Evolutionary conservation across 768 basidiomycete genomes (phyloP).

Genomic region (Podaxis mareebaensis): DNA sequence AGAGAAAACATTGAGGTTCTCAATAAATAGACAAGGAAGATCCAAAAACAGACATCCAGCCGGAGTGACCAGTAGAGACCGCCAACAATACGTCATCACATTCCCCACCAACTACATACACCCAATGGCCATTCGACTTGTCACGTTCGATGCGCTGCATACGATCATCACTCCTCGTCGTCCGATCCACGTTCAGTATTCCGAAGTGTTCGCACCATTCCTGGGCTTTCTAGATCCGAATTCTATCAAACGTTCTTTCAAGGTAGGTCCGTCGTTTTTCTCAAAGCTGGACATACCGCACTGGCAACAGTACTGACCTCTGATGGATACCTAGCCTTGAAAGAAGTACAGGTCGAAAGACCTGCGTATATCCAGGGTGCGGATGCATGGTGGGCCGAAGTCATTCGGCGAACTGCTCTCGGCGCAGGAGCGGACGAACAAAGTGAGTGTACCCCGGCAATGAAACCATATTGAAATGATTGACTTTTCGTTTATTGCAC

Average conservation of each 20-base stretch:
- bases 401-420: slow-evolving; percentile 71
- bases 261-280: slow-evolving; percentile 43
- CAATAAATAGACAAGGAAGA: too few species aligned
- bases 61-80: too few species aligned
- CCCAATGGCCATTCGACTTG: slow-evolving; percentile 48
- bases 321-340: slow-evolving; percentile 33
- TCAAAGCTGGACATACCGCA: background rate
- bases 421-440: slow-evolving; percentile 68
- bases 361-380: slow-evolving; percentile 61
- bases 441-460: slow-evolving; percentile 36
- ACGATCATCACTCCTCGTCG: slow-evolving; percentile 71
- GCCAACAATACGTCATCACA: background rate
- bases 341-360: slow-evolving; percentile 51
- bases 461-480: background rate
- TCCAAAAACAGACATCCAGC: too few species aligned
- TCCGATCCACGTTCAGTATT: slow-evolving; percentile 68
- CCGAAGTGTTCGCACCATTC: slow-evolving; percentile 65
- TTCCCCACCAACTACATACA: background rate
- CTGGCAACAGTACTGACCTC: background rate
- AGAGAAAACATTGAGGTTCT: too few species aligned
- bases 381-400: slow-evolving; percentile 74
- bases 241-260: slow-evolving; percentile 58
- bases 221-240: slow-evolving; percentile 60
- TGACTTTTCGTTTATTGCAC: background rate
- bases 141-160: slow-evolving; percentile 79